Evolutionary conservation across 768 basidiomycete genomes (phyloP).

Genomic region (Neoboletus magnificus): DNA sequence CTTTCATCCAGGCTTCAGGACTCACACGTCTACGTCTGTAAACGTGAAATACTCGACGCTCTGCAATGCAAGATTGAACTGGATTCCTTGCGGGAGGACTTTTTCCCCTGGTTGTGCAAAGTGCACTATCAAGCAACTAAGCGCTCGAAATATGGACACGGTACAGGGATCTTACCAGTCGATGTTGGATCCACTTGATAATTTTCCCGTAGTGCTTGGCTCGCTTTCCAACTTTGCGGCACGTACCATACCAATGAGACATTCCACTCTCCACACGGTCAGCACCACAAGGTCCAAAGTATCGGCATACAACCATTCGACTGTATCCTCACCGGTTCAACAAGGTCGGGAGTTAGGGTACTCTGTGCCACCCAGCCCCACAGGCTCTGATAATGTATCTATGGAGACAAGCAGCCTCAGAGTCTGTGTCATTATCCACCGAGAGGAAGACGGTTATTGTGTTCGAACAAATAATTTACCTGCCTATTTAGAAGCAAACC

Average conservation of each 20-base stretch:
- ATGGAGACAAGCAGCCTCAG: slow-evolving; percentile 48
- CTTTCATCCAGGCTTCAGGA: slow-evolving; percentile 72
- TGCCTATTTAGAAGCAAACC: slow-evolving; percentile 76
- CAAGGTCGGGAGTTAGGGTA: slow-evolving; percentile 29
- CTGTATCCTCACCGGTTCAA: slow-evolving; percentile 19
- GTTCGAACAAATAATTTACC: slow-evolving; percentile 75
- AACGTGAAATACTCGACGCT: slow-evolving; percentile 66
- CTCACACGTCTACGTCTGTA: slow-evolving; percentile 90
- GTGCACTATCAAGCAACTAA: slow-evolving; percentile 69
- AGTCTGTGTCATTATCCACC: slow-evolving; percentile 63
- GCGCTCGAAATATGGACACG: slow-evolving; percentile 53
- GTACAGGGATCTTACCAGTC: slow-evolving; percentile 34
- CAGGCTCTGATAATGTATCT: slow-evolving; percentile 36
- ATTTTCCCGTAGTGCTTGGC: slow-evolving; percentile 40
- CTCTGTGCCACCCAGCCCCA: slow-evolving; percentile 47
- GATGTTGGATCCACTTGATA: not conserved
- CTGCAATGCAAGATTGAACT: slow-evolving; percentile 66
- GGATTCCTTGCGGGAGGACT: slow-evolving; percentile 85
- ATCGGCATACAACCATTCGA: slow-evolving; percentile 1
- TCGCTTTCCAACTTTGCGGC: slow-evolving; percentile 42
- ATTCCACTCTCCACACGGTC: slow-evolving; percentile 49
- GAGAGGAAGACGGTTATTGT: slow-evolving; percentile 50
- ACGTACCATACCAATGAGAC: slow-evolving; percentile 43
- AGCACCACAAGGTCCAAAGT: slow-evolving; percentile 18
- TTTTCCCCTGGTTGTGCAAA: slow-evolving; percentile 90